Evolutionary conservation across 164 flowering plant species (phyloP).

Genomic region (Brasenia schreberi): DNA sequence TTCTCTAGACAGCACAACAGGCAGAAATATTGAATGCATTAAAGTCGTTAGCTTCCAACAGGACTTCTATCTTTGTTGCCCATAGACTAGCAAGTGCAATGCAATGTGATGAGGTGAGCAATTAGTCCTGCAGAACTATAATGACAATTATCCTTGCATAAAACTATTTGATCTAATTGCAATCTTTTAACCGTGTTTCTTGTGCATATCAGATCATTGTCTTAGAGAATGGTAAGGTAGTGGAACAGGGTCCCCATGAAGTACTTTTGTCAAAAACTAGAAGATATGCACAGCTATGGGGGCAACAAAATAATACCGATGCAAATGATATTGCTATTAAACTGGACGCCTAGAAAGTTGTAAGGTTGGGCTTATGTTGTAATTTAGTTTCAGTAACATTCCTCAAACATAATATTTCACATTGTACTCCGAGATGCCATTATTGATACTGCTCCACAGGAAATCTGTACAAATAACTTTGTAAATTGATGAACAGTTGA

Average conservation of each 20-base stretch:
- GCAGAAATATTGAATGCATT: conserved; percentile 82
- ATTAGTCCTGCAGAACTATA: not conserved
- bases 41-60: conserved; percentile 60
- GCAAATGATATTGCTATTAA: conserved; percentile 35
- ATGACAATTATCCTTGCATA: not conserved
- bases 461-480: not conserved
- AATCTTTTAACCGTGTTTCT: not conserved
- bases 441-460: not conserved
- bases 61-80: conserved; percentile 87
- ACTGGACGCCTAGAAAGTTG: conserved; percentile 6
- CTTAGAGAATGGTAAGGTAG: conserved; percentile 82
- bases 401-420: not conserved
- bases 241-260: conserved; percentile 92
- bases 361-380: not conserved
- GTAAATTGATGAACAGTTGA: not conserved
- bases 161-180: not conserved
- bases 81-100: conserved; percentile 97
- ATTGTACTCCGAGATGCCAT: not conserved
- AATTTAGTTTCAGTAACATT: not conserved
- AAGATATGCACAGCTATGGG: conserved; percentile 95
- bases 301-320: conserved; percentile 77
- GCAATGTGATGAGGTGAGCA: conserved; percentile 91
- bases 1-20: conserved; percentile 95
- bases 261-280: conserved; percentile 57
- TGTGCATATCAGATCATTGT: conserved; percentile 61